Evolutionary conservation across 1,139 yeast species (phyloP).

Genomic region (Diutina rugosa): DNA sequence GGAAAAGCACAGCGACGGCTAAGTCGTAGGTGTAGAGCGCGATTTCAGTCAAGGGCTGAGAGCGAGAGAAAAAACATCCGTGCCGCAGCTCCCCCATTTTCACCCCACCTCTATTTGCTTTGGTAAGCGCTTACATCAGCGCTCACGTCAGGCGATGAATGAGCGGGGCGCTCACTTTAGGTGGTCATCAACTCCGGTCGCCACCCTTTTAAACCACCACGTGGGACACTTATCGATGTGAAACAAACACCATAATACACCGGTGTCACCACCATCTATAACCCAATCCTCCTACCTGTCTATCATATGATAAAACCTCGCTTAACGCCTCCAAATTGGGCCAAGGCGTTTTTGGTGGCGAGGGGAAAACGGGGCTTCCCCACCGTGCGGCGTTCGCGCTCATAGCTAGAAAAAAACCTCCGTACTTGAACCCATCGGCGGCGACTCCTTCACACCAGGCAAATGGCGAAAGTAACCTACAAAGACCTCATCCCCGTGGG

Average conservation of each 20-base stretch:
- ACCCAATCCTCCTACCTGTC: no score
- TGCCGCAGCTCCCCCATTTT: neutral
- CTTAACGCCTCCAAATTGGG: neutral
- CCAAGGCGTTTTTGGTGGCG: neutral
- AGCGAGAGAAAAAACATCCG: neutral
- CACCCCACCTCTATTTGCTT: neutral
- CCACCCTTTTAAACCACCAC: no score
- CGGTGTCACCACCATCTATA: no score
- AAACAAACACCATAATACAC: no score
- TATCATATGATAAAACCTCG: neutral
- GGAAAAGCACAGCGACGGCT: neutral
- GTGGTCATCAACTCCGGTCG: no score
- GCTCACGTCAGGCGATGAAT: neutral
- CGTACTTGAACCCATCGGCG: no score
- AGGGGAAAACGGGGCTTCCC: neutral
- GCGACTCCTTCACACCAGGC: no score
- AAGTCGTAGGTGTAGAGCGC: neutral
- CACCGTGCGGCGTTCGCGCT: neutral
- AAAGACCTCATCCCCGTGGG: conserved; percentile 40
- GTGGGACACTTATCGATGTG: no score
- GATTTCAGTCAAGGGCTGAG: neutral
- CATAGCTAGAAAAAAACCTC: no score
- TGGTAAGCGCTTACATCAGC: neutral
- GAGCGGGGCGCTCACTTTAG: no score
- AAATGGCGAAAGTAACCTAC: conserved; percentile 15